phyloP scores from a whole-genome alignment of 768 basidiomycete genomes.

The Agaricus blazei region DNA sequence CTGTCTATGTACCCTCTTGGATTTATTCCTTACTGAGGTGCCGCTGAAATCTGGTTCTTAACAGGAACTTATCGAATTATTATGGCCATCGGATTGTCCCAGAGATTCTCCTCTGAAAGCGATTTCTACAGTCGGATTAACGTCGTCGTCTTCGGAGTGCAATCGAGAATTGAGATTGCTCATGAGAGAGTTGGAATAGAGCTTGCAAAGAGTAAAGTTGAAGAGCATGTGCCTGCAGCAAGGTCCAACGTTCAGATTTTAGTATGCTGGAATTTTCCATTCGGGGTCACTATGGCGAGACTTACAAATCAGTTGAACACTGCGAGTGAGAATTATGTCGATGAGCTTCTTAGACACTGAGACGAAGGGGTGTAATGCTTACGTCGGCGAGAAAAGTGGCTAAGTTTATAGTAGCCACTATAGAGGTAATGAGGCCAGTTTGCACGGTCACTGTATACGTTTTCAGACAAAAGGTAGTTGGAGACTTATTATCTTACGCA shows the following conservation, averaged over 20 bases:
- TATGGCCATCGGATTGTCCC: no score
- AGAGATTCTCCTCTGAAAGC: no score
- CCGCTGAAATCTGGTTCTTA: no score
- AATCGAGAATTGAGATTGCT: background rate
- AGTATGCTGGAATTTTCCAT: no score
- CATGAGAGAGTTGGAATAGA: background rate
- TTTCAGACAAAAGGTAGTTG: background rate
- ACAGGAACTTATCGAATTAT: no score
- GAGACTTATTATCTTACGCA: slow-evolving; percentile 12
- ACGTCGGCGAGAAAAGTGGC: slow-evolving; percentile 24
- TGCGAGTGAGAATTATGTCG: no score
- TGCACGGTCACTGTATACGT: slow-evolving; percentile 27
- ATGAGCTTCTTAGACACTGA: background rate
- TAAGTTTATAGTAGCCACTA: slow-evolving; percentile 28
- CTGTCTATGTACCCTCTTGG: no score
- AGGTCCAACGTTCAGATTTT: no score
- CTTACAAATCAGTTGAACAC: background rate
- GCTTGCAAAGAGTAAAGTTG: background rate
- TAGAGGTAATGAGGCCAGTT: slow-evolving; percentile 29
- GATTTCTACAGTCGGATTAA: no score
- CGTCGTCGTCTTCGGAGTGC: background rate
- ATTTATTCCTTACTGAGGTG: no score
- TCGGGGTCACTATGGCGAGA: no score
- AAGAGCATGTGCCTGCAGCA: background rate
- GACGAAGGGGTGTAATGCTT: background rate